These are phyloP conservation scores for Akebia trifoliata DNA, from an alignment of 164 flowering plant species.

Conservation along the genomic window DNA sequence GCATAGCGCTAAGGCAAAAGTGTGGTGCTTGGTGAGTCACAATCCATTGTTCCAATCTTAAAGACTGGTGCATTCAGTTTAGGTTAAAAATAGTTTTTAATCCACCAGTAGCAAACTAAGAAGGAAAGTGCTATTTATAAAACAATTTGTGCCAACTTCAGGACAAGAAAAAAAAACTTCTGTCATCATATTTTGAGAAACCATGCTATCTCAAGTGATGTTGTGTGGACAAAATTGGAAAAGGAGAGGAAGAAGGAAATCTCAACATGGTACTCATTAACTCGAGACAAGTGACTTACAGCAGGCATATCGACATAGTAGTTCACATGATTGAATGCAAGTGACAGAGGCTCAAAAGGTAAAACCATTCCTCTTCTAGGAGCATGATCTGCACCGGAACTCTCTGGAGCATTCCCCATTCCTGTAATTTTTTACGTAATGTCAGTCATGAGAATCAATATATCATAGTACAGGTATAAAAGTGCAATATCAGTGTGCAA, in stretches of 20 bases:
- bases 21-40: background rate
- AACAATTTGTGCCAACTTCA: too few relatives aligned
- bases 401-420: constrained; percentile 17
- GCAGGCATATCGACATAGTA: constrained; percentile 66
- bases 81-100: background rate
- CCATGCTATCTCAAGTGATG: background rate
- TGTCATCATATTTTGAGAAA: background rate
- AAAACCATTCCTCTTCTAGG: constrained; percentile 56
- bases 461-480: background rate
- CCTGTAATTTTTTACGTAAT: constrained; percentile 18
- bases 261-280: background rate
- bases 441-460: background rate
- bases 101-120: background rate
- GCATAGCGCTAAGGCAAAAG: background rate
- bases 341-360: constrained; percentile 55
- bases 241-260: background rate
- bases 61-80: background rate
- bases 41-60: background rate
- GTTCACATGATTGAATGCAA: constrained; percentile 50
- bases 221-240: background rate
- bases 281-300: constrained; percentile 30
- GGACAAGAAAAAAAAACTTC: background rate
- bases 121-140: background rate
- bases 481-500: background rate
- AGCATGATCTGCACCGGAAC: constrained; percentile 10